Base-by-base conservation (phyloP, 2,329 filamentous ascomycete genomes). In the Botryosphaeria dothidea region DNA sequence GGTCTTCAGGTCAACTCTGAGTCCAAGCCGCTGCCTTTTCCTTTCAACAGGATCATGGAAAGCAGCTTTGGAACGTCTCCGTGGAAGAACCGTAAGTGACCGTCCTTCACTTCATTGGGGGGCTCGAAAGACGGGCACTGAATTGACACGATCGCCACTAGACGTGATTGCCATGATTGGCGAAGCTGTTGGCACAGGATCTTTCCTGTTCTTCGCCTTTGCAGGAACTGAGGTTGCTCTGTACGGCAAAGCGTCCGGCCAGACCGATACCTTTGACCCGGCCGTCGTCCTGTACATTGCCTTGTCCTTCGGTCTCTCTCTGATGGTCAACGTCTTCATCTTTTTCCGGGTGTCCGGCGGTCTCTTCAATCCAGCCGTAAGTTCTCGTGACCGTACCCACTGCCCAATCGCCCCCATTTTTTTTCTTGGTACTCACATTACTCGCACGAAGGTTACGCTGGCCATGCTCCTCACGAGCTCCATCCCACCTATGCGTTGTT, bases 321-420 rank as follows among this genome's bases (percentile, higher is more conserved):
- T 85, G 61, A 78, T 79, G 1, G 82, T 83, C 66, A 86, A 85
- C 68, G 82, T 82, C 2, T 86, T 84, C 83, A 79, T 83, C 1
- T 85, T 85, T 69, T 85, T 81, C 69, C 78, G 83, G 17, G 78
- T 85, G 31, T 82, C 80, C 3, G 83, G 83, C 25, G 82, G 82
- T 3, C 71, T 84, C 17, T 85, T 85, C 70, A 85, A 84, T 65
- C 83, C 83, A 17, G 68, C 68, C 15, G 68, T 69, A 65, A 15
- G 54, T n/a, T 23, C 34, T 41, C 38, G 38, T 41, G 38, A 41
- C 38, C 61, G 15, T 15, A 38, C 8, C 60, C 31, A 34, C 13
- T 6, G 0, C 46, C 9, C 46, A 27, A 51, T 17, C 49, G 9
- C 23, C 25, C 15, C 13, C 31, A 2, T 34, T 3, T 9, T 8